Conservation (phyloP, 495 filamentous ascomycete species). For the Lepraria neglecta region DNA sequence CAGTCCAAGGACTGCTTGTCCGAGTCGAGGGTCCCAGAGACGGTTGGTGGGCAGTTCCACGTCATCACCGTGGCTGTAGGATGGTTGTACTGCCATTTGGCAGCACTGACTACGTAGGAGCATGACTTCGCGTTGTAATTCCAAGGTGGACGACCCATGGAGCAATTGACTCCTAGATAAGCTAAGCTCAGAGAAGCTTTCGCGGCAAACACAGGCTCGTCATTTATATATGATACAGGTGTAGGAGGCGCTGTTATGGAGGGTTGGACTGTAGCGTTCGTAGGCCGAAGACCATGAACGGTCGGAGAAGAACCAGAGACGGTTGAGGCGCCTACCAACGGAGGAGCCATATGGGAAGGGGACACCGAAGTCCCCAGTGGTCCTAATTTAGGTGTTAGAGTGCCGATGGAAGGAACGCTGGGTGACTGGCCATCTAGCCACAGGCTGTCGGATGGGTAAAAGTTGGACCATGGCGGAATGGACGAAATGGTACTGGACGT, state of each 20-base stretch:
- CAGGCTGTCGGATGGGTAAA: no score
- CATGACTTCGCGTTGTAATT: conserved; percentile 22
- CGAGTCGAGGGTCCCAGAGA: no score
- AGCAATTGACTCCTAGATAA: conserved; percentile 13
- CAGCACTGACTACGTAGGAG: conserved; percentile 14
- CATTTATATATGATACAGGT: neutral
- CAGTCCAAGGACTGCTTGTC: conserved; percentile 10
- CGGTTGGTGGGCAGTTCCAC: conserved; percentile 15
- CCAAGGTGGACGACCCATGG: conserved; percentile 16
- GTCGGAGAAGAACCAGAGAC: neutral
- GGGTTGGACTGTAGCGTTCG: neutral
- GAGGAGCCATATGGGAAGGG: no score
- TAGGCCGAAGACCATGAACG: neutral
- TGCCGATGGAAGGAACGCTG: no score
- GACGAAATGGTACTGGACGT: no score
- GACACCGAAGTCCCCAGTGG: no score
- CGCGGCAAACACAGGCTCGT: conserved; percentile 12
- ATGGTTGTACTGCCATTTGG: conserved; percentile 16
- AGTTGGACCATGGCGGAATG: no score
- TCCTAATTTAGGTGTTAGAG: no score
- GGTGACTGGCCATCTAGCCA: no score
- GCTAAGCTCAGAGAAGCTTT: conserved; percentile 13
- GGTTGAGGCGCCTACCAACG: no score
- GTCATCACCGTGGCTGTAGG: conserved; percentile 17
- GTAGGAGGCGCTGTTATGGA: conserved; percentile 11